These are phyloP conservation scores for Trichoderma sp. DNA, from an alignment of 2,329 filamentous ascomycete species.

Conservation along the genomic window DNA sequence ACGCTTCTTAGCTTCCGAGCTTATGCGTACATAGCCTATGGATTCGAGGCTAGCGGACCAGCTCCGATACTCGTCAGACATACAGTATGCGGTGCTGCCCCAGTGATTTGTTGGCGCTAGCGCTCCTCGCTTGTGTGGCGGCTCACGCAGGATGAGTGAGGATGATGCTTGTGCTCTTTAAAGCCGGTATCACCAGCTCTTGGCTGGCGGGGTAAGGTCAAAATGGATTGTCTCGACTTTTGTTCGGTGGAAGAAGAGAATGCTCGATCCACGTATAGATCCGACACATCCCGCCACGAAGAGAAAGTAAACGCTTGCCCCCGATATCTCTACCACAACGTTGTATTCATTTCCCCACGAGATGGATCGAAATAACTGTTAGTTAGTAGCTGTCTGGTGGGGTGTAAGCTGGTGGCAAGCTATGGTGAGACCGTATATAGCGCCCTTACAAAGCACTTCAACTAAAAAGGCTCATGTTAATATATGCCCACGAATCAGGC, in stretches of 20 bases:
- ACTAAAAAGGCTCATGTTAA: neutral
- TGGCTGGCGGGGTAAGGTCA: neutral
- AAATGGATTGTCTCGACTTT: neutral
- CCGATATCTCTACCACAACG: neutral
- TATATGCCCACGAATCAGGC: neutral
- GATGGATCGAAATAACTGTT: neutral
- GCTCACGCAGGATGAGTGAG: conserved; percentile 7
- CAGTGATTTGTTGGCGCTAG: neutral
- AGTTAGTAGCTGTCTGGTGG: neutral
- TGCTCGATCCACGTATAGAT: neutral
- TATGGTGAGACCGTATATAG: conserved; percentile 17
- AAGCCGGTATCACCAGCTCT: neutral
- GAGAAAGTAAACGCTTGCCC: neutral
- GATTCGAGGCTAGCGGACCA: neutral
- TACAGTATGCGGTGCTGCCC: neutral
- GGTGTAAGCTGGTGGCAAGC: conserved; percentile 2
- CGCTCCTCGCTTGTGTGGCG: neutral
- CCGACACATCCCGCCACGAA: neutral
- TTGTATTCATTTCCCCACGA: neutral
- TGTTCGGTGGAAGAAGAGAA: neutral
- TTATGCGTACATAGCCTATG: neutral
- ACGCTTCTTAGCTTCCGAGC: neutral
- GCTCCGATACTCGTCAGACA: neutral
- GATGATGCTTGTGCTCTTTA: neutral
- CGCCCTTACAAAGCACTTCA: neutral